phyloP scores from a whole-genome alignment of 176 grass and related monocot genomes.

The Eleusine indica region DNA sequence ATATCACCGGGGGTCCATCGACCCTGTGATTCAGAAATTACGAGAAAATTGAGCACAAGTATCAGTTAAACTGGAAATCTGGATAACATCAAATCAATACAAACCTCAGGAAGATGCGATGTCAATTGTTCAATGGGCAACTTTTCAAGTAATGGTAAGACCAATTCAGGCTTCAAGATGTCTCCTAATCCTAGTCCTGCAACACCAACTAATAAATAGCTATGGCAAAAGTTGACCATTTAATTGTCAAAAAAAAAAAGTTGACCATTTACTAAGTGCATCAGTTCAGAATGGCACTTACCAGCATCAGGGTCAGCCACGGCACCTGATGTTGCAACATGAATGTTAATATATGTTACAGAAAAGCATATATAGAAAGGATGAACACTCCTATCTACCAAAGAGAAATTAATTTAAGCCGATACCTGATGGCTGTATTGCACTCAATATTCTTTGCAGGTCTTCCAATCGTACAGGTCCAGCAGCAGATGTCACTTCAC shows the following conservation, averaged over 20 bases:
- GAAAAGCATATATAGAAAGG: not conserved
- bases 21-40: slow-evolving; percentile 66
- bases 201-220: slow-evolving; percentile 37
- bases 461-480: slow-evolving; percentile 83
- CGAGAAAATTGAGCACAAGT: slow-evolving; percentile 17
- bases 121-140: slow-evolving; percentile 74
- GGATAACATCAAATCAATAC: slow-evolving; percentile 5
- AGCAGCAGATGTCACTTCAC: slow-evolving; percentile 91
- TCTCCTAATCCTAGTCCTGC: slow-evolving; percentile 83
- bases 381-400: slow-evolving; percentile 13
- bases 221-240: slow-evolving; percentile 16
- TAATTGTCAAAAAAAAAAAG: not conserved
- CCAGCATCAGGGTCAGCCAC: slow-evolving; percentile 87
- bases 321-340: slow-evolving; percentile 45
- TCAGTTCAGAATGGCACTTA: slow-evolving; percentile 48
- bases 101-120: slow-evolving; percentile 47
- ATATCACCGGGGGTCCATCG: slow-evolving; percentile 77
- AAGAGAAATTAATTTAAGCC: slow-evolving; percentile 11
- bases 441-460: slow-evolving; percentile 94
- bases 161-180: slow-evolving; percentile 87
- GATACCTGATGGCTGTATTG: slow-evolving; percentile 88
- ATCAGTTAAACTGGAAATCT: slow-evolving; percentile 30
- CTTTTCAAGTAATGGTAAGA: slow-evolving; percentile 76
- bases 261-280: slow-evolving; percentile 6
- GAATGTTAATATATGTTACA: slow-evolving; percentile 5